Conservation (phyloP, 768 basidiomycete genomes). For the Hericium erinaceus region DNA sequence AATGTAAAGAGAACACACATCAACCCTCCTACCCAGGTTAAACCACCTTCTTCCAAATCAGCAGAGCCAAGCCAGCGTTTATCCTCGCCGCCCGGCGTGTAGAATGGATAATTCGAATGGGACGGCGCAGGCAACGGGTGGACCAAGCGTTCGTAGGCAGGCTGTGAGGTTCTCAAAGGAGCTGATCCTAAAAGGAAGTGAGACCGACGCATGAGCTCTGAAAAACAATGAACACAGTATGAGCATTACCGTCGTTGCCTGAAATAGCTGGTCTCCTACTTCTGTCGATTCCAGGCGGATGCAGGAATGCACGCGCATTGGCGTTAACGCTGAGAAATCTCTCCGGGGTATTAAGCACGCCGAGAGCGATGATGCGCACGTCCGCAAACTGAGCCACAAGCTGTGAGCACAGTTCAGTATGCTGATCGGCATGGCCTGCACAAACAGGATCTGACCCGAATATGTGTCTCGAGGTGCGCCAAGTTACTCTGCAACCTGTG, state of each 20-base stretch:
- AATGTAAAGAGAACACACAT: slow-evolving; percentile 36
- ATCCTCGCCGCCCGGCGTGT: slow-evolving; percentile 62
- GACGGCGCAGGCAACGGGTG: slow-evolving; percentile 48
- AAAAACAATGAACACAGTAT: not conserved
- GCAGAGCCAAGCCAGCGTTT: slow-evolving; percentile 48
- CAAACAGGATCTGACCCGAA: slow-evolving; percentile 38
- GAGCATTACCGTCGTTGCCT: not conserved
- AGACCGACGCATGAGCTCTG: not conserved
- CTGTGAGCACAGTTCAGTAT: slow-evolving; percentile 24
- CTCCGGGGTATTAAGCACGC: slow-evolving; percentile 50
- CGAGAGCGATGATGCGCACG: slow-evolving; percentile 64
- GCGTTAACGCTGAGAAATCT: slow-evolving; percentile 49
- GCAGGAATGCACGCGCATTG: slow-evolving; percentile 60
- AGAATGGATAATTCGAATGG: slow-evolving; percentile 62
- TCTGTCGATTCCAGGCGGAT: slow-evolving; percentile 55
- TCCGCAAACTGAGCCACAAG: slow-evolving; percentile 63
- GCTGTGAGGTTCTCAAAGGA: not conserved
- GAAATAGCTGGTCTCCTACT: slow-evolving; percentile 5
- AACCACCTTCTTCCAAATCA: slow-evolving; percentile 46
- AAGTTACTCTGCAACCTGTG: slow-evolving; percentile 59
- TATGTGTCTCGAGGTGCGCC: slow-evolving; percentile 54
- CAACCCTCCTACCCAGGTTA: slow-evolving; percentile 64
- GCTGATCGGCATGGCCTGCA: not conserved
- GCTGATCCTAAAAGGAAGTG: not conserved
- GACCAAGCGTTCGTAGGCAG: slow-evolving; percentile 31